phyloP scores from a whole-genome alignment of 495 filamentous ascomycete genomes.

The Lepraria neglecta region DNA sequence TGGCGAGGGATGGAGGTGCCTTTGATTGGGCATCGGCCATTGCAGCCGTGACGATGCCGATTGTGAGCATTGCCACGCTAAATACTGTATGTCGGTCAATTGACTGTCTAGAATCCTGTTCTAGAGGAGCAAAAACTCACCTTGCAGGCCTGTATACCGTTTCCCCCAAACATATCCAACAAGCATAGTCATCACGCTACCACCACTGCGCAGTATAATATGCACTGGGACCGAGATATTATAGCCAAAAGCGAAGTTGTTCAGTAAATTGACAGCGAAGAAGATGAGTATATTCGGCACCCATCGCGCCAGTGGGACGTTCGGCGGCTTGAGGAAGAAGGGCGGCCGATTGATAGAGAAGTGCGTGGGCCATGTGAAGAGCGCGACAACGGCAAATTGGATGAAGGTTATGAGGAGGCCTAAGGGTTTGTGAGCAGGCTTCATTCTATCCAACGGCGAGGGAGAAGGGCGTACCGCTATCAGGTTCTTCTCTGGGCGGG shows the following conservation, averaged over 20 bases:
- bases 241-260: slow-evolving; percentile 97
- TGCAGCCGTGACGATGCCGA: slow-evolving; percentile 79
- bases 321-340: slow-evolving; percentile 65
- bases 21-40: slow-evolving; percentile 82
- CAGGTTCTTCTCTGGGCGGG: slow-evolving; percentile 50
- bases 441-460: background rate
- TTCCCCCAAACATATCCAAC: slow-evolving; percentile 81
- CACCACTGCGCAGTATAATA: slow-evolving; percentile 91
- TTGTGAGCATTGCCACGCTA: slow-evolving; percentile 72
- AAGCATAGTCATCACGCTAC: slow-evolving; percentile 86
- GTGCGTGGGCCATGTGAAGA: slow-evolving; percentile 62
- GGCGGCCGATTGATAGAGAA: slow-evolving; percentile 58
- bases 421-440: slow-evolving; percentile 29
- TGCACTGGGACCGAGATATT: slow-evolving; percentile 94
- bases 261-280: slow-evolving; percentile 84
- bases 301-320: slow-evolving; percentile 83
- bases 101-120: background rate
- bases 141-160: slow-evolving; percentile 70
- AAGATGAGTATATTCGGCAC: slow-evolving; percentile 83
- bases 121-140: slow-evolving; percentile 1
- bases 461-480: slow-evolving; percentile 43
- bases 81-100: slow-evolving; percentile 39
- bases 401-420: slow-evolving; percentile 88
- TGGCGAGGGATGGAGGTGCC: slow-evolving; percentile 38
- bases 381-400: slow-evolving; percentile 80